These are phyloP conservation scores for Globisporangium apiculatum DNA, from an alignment of 352 stramenopile genomes.

Conservation along the genomic window DNA sequence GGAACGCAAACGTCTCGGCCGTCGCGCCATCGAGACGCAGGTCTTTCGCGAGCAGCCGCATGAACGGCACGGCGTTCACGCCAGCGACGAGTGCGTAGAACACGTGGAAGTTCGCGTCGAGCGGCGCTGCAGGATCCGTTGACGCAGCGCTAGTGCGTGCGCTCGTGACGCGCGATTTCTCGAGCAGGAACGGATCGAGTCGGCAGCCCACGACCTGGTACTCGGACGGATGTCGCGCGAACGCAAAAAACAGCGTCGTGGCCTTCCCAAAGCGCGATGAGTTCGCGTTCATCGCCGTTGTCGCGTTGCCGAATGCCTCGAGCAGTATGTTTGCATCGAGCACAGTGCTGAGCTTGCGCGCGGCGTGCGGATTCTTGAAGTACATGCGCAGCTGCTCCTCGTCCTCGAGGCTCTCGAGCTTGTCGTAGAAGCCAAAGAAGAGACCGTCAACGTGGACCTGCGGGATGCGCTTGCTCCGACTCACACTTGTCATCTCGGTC, in stretches of 20 bases:
- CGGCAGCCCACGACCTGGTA: slow-evolving; percentile 52
- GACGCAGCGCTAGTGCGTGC: slow-evolving; percentile 2
- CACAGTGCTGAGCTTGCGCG: slow-evolving; percentile 50
- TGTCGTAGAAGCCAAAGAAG: slow-evolving; percentile 81
- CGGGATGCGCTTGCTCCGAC: slow-evolving; percentile 60
- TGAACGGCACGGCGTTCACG: slow-evolving; percentile 33
- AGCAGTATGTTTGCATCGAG: slow-evolving; percentile 70
- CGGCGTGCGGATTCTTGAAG: slow-evolving; percentile 57
- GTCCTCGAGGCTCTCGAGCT: slow-evolving; percentile 67
- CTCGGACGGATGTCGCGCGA: slow-evolving; percentile 33
- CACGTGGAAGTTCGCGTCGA: slow-evolving; percentile 62
- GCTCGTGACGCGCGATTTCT: slow-evolving; percentile 57
- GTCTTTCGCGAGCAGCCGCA: slow-evolving; percentile 25
- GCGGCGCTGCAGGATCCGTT: neutral
- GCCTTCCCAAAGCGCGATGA: slow-evolving; percentile 71
- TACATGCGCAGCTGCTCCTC: slow-evolving; percentile 78
- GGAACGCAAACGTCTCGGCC: slow-evolving; percentile 43
- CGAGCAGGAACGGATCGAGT: slow-evolving; percentile 57
- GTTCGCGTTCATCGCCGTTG: slow-evolving; percentile 61
- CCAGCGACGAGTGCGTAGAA: slow-evolving; percentile 64
- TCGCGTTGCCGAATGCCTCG: slow-evolving; percentile 65
- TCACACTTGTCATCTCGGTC: slow-evolving; percentile 59
- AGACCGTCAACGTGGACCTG: slow-evolving; percentile 63
- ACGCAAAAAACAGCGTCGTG: slow-evolving; percentile 41
- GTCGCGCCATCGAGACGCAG: slow-evolving; percentile 29